Evolutionary conservation across 768 basidiomycete species (phyloP).

Genomic region (Clavulina sp.): DNA sequence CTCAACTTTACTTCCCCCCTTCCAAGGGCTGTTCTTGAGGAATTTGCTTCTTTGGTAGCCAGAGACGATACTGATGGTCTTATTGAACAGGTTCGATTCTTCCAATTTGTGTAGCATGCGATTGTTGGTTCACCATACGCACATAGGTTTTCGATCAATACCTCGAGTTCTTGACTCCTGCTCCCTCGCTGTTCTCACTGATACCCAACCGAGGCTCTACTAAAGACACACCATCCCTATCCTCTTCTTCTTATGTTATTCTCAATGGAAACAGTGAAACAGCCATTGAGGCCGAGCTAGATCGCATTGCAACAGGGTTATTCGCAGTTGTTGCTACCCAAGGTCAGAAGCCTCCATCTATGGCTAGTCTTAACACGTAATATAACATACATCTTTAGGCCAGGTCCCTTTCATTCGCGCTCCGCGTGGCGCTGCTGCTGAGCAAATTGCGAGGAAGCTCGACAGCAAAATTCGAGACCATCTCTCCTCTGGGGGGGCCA

Average conservation of each 20-base stretch:
- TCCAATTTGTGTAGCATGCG: neutral
- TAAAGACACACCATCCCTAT: too few species aligned
- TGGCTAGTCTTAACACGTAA: neutral
- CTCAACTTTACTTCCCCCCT: constrained; percentile 91
- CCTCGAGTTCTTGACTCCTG: constrained; percentile 88
- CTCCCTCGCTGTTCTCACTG: constrained; percentile 82
- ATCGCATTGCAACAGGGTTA: constrained; percentile 74
- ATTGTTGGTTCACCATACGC: too few species aligned
- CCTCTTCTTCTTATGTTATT: too few species aligned
- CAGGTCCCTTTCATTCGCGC: constrained; percentile 90
- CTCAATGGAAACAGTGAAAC: too few species aligned
- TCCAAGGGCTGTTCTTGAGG: constrained; percentile 75
- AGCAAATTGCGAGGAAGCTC: constrained; percentile 96
- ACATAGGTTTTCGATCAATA: constrained; percentile 88
- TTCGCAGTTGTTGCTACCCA: constrained; percentile 76
- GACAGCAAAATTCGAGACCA: constrained; percentile 80
- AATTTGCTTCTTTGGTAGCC: constrained; percentile 78
- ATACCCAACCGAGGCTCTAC: too few species aligned
- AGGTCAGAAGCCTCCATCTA: neutral
- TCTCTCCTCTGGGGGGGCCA: constrained; percentile 31
- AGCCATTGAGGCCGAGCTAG: constrained; percentile 85
- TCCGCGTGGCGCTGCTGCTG: constrained; percentile 90
- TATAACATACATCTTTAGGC: constrained; percentile 31
- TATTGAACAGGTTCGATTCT: constrained; percentile 45
- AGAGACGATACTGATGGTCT: constrained; percentile 66